Conservation (phyloP, 2,329 filamentous ascomycete genomes). For the Stagonosporopsis chrysanthemi region DNA sequence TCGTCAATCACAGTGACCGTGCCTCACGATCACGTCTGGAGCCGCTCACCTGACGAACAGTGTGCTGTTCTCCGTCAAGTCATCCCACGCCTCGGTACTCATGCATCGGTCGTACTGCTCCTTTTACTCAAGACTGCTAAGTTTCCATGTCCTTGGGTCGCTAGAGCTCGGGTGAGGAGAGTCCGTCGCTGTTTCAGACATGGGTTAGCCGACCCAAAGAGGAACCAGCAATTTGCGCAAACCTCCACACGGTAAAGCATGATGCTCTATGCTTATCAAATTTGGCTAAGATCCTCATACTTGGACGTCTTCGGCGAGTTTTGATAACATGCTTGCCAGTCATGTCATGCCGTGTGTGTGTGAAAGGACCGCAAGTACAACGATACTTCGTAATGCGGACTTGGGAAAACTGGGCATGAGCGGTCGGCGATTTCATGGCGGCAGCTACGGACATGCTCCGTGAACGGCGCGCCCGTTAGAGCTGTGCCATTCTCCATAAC, state of each 20-base stretch:
- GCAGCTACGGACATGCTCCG: conserved; percentile 17
- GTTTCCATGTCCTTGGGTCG: conserved; percentile 25
- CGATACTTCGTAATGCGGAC: background rate
- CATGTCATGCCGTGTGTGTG: background rate
- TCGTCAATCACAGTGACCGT: conserved; percentile 1
- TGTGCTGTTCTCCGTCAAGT: conserved; percentile 1
- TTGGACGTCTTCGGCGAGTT: background rate
- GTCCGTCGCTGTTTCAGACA: conserved; percentile 18
- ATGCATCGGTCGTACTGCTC: conserved; percentile 24
- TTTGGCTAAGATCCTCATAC: conserved; percentile 16
- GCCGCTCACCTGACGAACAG: conserved; percentile 20
- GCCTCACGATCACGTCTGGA: conserved; percentile 9
- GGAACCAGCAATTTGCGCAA: conserved; percentile 4
- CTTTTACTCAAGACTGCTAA: conserved; percentile 18
- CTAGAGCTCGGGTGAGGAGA: conserved; percentile 1
- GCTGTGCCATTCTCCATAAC: conserved; percentile 7
- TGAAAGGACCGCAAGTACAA: background rate
- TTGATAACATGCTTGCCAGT: background rate
- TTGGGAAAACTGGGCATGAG: conserved; percentile 5
- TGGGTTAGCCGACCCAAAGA: background rate
- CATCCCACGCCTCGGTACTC: conserved; percentile 26
- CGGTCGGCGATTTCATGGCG: conserved; percentile 15
- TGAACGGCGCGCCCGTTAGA: conserved; percentile 12
- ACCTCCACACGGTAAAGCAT: conserved; percentile 6
- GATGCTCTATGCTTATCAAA: conserved; percentile 4